Percentiles rank a stretch among this genome's conserved stretches.
Evolutionary conservation across 257 asterid species (phyloP).

Genomic region (Hygrophila difformis): DNA sequence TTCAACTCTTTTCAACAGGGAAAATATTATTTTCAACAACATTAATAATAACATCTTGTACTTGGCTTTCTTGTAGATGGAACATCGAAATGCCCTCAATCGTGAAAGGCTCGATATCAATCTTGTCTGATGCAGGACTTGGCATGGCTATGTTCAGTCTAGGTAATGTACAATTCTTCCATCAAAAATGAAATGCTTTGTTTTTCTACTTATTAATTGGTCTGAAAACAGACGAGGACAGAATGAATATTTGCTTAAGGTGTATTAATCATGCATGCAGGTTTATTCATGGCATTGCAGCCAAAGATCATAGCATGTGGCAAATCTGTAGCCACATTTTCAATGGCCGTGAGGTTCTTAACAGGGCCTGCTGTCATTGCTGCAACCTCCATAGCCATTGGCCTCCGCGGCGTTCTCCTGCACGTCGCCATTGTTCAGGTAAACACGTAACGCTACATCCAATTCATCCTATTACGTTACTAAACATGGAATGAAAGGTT

Average conservation of each 20-base stretch:
- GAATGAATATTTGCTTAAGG: too few species aligned
- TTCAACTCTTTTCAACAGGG: background rate
- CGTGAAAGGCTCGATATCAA: conserved; percentile 78
- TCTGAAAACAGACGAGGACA: too few species aligned
- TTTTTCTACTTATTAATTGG: too few species aligned
- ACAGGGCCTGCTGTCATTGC: conserved; percentile 97
- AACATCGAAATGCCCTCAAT: conserved; percentile 83
- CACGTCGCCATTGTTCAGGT: conserved; percentile 94
- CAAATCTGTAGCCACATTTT: conserved; percentile 75
- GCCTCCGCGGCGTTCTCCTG: conserved; percentile 73
- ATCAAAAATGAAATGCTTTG: too few species aligned
- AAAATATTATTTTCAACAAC: background rate
- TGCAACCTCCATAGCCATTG: conserved; percentile 84
- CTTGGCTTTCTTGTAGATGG: conserved; percentile 38
- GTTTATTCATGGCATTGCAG: conserved; percentile 92
- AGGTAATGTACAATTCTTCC: conserved; percentile 95
- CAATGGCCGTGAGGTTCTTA: conserved; percentile 91
- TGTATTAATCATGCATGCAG: too few species aligned
- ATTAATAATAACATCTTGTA: background rate
- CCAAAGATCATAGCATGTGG: too few species aligned
- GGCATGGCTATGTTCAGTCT: too few species aligned
- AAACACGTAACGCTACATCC: too few species aligned
- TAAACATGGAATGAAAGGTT: too few species aligned
- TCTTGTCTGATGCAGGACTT: conserved; percentile 89
- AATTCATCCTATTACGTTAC: too few species aligned